Conservation (phyloP, 2,329 filamentous ascomycete species). For the Zelopaecilomyces penicillatus region DNA sequence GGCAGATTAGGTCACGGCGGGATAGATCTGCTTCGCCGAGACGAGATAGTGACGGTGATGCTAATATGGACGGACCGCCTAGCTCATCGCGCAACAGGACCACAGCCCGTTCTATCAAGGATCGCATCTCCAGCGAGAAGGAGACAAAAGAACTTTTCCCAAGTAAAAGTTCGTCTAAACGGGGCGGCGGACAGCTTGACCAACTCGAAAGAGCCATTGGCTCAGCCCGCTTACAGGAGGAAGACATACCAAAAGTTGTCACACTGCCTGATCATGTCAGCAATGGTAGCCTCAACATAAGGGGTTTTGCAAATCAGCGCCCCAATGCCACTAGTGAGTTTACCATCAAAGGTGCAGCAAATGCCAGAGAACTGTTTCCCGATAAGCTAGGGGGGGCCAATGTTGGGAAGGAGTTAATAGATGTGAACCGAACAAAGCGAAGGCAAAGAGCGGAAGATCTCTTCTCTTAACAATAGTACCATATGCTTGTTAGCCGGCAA, state of each 20-base stretch:
- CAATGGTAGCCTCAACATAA: slow-evolving; percentile 47
- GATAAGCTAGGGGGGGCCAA: slow-evolving; percentile 50
- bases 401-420: slow-evolving; percentile 60
- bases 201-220: slow-evolving; percentile 31
- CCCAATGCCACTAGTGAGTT: slow-evolving; percentile 42
- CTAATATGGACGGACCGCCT: slow-evolving; percentile 25
- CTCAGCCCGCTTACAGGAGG: slow-evolving; percentile 27
- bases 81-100: slow-evolving; percentile 25
- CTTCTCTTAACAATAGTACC: slow-evolving; percentile 42
- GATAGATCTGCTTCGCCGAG: slow-evolving; percentile 45
- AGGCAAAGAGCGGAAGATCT: slow-evolving; percentile 65
- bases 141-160: slow-evolving; percentile 33
- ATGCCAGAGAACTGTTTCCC: slow-evolving; percentile 61
- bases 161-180: slow-evolving; percentile 17
- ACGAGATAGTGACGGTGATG: slow-evolving; percentile 32
- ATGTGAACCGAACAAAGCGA: slow-evolving; percentile 40
- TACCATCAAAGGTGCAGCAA: slow-evolving; percentile 56
- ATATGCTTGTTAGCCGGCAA: slow-evolving; percentile 5
- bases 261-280: slow-evolving; percentile 39
- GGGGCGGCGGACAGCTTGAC: slow-evolving; percentile 25
- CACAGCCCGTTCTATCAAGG: slow-evolving; percentile 25
- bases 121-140: slow-evolving; percentile 23
- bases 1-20: slow-evolving; percentile 19
- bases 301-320: slow-evolving; percentile 44
- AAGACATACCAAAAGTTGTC: slow-evolving; percentile 47